Evolutionary conservation across 257 asterid genomes (phyloP).

Genomic region (Capsicum pubescens): DNA sequence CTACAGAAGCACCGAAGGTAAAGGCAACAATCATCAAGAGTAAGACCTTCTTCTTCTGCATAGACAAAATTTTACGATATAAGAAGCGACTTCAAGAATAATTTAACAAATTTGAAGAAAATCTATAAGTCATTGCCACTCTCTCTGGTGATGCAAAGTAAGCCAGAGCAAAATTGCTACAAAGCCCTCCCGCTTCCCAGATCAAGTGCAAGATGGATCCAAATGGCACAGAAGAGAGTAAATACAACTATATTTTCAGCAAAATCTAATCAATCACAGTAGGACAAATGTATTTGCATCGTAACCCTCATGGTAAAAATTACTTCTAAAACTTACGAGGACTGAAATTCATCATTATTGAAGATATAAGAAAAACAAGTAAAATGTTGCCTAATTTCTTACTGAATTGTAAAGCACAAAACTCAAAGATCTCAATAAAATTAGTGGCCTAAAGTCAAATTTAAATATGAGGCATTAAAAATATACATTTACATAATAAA

Average conservation of each 20-base stretch:
- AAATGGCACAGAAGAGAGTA: slow-evolving; percentile 1
- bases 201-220: slow-evolving; percentile 16
- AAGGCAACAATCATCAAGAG: neutral
- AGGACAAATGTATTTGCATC: neutral
- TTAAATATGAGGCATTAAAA: no score
- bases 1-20: neutral
- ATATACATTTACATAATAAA: no score
- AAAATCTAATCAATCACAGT: neutral
- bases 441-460: no score
- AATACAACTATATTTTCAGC: neutral
- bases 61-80: neutral
- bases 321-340: neutral
- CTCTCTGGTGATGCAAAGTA: neutral
- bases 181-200: neutral
- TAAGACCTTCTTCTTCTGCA: neutral
- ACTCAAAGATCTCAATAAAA: no score
- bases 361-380: neutral
- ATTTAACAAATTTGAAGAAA: neutral
- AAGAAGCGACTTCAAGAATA: neutral
- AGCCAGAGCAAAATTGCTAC: neutral
- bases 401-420: neutral
- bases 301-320: neutral
- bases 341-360: neutral
- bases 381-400: neutral
- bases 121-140: neutral